phyloP scores from a whole-genome alignment of 2,329 filamentous ascomycete genomes.

The Pestalotiopsis sp. region DNA sequence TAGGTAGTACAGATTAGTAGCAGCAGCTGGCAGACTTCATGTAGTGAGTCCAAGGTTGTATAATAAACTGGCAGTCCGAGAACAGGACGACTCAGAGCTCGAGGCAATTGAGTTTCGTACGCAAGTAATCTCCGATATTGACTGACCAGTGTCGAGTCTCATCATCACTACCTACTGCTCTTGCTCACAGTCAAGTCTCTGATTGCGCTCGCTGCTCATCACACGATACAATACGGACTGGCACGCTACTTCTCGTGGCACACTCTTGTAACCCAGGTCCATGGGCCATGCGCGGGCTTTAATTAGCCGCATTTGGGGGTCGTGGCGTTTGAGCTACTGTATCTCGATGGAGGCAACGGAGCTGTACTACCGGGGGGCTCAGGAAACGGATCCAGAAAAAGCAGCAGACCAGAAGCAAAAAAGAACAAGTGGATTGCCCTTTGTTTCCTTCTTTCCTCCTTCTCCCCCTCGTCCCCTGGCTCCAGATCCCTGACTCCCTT shows the following conservation, averaged over 20 bases:
- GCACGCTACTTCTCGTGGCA: background rate
- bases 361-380: background rate
- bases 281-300: conserved; percentile 1
- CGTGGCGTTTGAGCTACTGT: conserved; percentile 8
- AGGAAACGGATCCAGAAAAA: conserved; percentile 1
- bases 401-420: conserved; percentile 11
- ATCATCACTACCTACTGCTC: no score
- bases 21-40: no score
- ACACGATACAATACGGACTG: background rate
- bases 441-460: conserved; percentile 1
- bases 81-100: no score
- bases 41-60: no score
- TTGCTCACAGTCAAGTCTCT: no score
- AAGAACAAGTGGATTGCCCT: conserved; percentile 15
- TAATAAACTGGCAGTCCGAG: no score
- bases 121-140: no score
- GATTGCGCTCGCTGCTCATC: background rate
- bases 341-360: background rate
- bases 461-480: background rate
- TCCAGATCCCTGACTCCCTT: background rate
- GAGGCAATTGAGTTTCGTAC: no score
- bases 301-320: conserved; percentile 11
- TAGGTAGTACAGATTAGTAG: no score
- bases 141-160: no score
- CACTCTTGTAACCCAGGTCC: background rate